Evolutionary conservation across 23 red algal genomes (phyloP).

Genomic region (Agarophyton chilense): DNA sequence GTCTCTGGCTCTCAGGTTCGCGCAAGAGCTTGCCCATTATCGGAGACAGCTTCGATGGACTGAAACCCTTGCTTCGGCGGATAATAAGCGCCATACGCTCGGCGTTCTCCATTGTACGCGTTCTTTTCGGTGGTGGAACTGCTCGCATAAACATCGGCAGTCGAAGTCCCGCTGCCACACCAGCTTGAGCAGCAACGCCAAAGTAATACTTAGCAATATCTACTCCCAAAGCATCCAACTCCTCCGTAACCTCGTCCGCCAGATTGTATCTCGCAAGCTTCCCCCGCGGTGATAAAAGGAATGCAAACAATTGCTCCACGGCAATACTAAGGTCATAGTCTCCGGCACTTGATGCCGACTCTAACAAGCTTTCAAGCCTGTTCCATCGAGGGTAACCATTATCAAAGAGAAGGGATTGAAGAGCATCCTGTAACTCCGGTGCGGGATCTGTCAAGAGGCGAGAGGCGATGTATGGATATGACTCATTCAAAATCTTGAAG

Average conservation of each 20-base stretch:
- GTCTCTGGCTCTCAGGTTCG: slow-evolving; percentile 74
- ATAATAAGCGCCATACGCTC: slow-evolving; percentile 47
- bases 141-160: slow-evolving; percentile 36
- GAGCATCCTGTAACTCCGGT: slow-evolving; percentile 91
- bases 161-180: slow-evolving; percentile 51
- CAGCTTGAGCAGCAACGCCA: slow-evolving; percentile 38
- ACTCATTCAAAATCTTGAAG: slow-evolving; percentile 98
- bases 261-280: slow-evolving; percentile 79
- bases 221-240: slow-evolving; percentile 77
- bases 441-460: slow-evolving; percentile 93
- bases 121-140: slow-evolving; percentile 50
- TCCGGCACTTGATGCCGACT: slow-evolving; percentile 80
- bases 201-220: slow-evolving; percentile 78
- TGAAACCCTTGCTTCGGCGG: slow-evolving; percentile 54
- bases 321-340: slow-evolving; percentile 90
- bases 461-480: slow-evolving; percentile 98
- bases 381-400: slow-evolving; percentile 86
- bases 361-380: slow-evolving; percentile 89
- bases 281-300: slow-evolving; percentile 76
- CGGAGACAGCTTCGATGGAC: slow-evolving; percentile 48
- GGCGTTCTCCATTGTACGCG: slow-evolving; percentile 41
- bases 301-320: slow-evolving; percentile 77
- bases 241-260: slow-evolving; percentile 81
- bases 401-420: slow-evolving; percentile 90
- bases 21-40: slow-evolving; percentile 46